These are phyloP conservation scores for Apophysomyces elegans DNA, from an alignment of 371 early-diverging fungal species.

Conservation along the genomic window DNA sequence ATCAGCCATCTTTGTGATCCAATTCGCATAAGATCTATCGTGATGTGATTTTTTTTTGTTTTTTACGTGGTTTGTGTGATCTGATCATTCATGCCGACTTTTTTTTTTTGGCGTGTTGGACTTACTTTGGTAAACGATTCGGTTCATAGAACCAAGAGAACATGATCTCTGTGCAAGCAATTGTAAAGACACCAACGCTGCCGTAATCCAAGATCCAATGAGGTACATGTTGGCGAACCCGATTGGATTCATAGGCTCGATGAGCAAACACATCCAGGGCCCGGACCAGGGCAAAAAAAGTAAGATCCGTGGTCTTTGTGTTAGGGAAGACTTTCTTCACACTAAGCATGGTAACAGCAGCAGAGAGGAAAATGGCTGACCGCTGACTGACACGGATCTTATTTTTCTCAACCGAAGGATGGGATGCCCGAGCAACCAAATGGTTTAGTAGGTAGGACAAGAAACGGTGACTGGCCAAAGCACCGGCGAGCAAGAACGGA, in stretches of 20 bases:
- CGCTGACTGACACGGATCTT: background rate
- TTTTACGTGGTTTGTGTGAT: background rate
- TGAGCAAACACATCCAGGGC: slow-evolving; percentile 64
- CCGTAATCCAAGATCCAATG: slow-evolving; percentile 56
- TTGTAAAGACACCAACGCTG: slow-evolving; percentile 57
- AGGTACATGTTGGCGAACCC: slow-evolving; percentile 48
- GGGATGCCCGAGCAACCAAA: background rate
- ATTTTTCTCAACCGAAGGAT: slow-evolving; percentile 12
- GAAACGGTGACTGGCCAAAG: slow-evolving; percentile 42
- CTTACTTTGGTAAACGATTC: slow-evolving; percentile 57
- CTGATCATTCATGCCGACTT: background rate
- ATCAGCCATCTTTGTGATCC: slow-evolving; percentile 67
- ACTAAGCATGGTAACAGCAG: slow-evolving; percentile 30
- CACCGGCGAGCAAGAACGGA: slow-evolving; percentile 37
- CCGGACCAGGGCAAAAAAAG: slow-evolving; percentile 64
- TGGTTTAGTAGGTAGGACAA: slow-evolving; percentile 17
- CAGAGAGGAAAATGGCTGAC: slow-evolving; percentile 31
- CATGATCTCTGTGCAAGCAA: slow-evolving; percentile 67
- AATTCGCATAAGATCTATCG: slow-evolving; percentile 57
- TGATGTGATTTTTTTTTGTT: background rate
- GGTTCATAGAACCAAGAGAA: slow-evolving; percentile 67
- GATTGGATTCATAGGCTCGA: slow-evolving; percentile 29
- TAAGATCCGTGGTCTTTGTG: slow-evolving; percentile 59
- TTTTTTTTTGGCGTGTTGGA: slow-evolving; percentile 3
- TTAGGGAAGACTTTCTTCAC: slow-evolving; percentile 41